Percentiles rank a stretch among this genome's conserved stretches.
phyloP scores from a whole-genome alignment of 129 eudicot species.

The Solidago caesia region DNA sequence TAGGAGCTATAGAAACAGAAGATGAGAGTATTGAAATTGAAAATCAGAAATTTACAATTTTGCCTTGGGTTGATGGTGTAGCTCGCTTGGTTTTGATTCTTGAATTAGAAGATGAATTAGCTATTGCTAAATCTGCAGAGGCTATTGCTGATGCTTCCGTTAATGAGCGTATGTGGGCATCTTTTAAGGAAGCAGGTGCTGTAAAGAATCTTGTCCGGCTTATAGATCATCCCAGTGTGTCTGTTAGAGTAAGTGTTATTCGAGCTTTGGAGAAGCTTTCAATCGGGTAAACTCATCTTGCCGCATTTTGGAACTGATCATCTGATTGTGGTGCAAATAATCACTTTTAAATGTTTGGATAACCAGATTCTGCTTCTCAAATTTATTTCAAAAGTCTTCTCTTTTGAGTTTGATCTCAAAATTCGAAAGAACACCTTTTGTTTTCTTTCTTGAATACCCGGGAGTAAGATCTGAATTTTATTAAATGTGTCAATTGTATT shows the following conservation, averaged over 20 bases:
- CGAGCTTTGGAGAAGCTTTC: slow-evolving; percentile 77
- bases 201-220: slow-evolving; percentile 59
- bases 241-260: slow-evolving; percentile 50
- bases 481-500: neutral
- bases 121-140: slow-evolving; percentile 75
- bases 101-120: slow-evolving; percentile 73
- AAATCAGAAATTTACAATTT: slow-evolving; percentile 49
- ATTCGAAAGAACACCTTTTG: neutral
- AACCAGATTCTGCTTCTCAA: neutral
- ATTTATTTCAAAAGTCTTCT: neutral
- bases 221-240: slow-evolving; percentile 41
- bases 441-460: neutral
- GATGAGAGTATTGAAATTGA: slow-evolving; percentile 34
- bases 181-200: slow-evolving; percentile 90
- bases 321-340: too few species aligned
- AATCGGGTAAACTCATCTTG: slow-evolving; percentile 52
- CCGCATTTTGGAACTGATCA: neutral
- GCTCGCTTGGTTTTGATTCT: slow-evolving; percentile 84
- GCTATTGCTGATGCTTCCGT: slow-evolving; percentile 73
- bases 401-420: neutral
- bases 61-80: slow-evolving; percentile 79
- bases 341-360: neutral
- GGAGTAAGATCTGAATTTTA: neutral
- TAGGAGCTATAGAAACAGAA: slow-evolving; percentile 71
- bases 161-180: slow-evolving; percentile 66